phyloP scores from a whole-genome alignment of 169 alveolate genomes.

The Plasmodium coatneyi region DNA sequence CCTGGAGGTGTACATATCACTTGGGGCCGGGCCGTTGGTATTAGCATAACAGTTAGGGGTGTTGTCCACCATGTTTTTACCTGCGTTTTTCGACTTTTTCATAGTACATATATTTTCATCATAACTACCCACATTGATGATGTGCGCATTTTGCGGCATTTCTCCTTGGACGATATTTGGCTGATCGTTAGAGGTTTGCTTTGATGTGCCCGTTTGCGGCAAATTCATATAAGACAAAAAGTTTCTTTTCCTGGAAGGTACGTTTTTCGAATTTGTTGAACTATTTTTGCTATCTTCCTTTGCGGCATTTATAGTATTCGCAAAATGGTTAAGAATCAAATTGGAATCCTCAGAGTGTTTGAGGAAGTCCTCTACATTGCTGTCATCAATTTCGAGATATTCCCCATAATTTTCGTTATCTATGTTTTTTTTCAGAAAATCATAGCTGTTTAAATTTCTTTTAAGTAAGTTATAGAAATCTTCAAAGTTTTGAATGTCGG shows the following conservation, averaged over 20 bases:
- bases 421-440: slow-evolving; percentile 20
- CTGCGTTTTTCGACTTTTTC: background rate
- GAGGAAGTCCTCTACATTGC: slow-evolving; percentile 35
- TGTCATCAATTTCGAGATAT: slow-evolving; percentile 18
- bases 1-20: slow-evolving; percentile 2
- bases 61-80: background rate
- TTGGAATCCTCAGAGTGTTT: slow-evolving; percentile 10
- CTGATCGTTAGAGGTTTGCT: background rate
- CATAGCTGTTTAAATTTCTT: slow-evolving; percentile 51
- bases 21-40: background rate
- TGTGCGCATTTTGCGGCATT: background rate
- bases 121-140: background rate
- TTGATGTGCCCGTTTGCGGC: background rate
- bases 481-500: slow-evolving; percentile 37
- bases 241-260: background rate
- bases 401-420: background rate
- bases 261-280: background rate
- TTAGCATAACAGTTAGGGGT: background rate
- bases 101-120: background rate
- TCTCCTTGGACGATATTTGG: background rate
- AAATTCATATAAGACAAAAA: background rate
- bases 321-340: slow-evolving; percentile 16
- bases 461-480: slow-evolving; percentile 24
- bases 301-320: background rate
- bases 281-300: background rate